Conservation (phyloP, 495 filamentous ascomycete genomes). For the Haplographium delicatum region DNA sequence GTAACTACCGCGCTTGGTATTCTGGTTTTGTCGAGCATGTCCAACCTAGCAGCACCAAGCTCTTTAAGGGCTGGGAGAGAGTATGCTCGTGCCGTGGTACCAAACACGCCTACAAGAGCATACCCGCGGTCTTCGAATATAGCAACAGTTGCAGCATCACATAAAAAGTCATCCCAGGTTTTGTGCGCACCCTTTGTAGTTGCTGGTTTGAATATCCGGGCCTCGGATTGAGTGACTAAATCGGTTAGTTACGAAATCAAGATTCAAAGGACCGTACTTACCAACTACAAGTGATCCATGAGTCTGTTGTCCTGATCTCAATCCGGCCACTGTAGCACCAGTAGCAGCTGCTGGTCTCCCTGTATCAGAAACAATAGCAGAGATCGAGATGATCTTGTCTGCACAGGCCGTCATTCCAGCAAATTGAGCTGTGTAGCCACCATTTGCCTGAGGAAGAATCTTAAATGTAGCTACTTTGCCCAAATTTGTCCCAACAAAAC, state of each 20-base stretch:
- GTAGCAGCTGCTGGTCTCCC: slow-evolving; percentile 73
- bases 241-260: slow-evolving; percentile 9
- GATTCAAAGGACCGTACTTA: slow-evolving; percentile 25
- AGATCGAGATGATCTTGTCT: slow-evolving; percentile 68
- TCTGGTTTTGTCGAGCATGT: slow-evolving; percentile 67
- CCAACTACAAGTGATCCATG: slow-evolving; percentile 62
- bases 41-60: slow-evolving; percentile 60
- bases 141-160: slow-evolving; percentile 69
- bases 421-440: slow-evolving; percentile 67
- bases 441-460: slow-evolving; percentile 62
- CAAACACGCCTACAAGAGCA: slow-evolving; percentile 78
- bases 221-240: slow-evolving; percentile 65
- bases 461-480: slow-evolving; percentile 87
- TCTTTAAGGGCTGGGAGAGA: slow-evolving; percentile 84
- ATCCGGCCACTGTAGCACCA: slow-evolving; percentile 59
- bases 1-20: slow-evolving; percentile 62
- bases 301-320: slow-evolving; percentile 64
- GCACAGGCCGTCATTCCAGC: slow-evolving; percentile 61
- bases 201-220: slow-evolving; percentile 80
- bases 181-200: slow-evolving; percentile 82
- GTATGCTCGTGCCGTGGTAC: slow-evolving; percentile 71
- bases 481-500: slow-evolving; percentile 83
- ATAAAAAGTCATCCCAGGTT: slow-evolving; percentile 75
- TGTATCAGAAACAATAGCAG: slow-evolving; percentile 70
- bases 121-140: slow-evolving; percentile 66